phyloP scores from a whole-genome alignment of 2,329 filamentous ascomycete genomes.

The Zymoseptoria brevis region DNA sequence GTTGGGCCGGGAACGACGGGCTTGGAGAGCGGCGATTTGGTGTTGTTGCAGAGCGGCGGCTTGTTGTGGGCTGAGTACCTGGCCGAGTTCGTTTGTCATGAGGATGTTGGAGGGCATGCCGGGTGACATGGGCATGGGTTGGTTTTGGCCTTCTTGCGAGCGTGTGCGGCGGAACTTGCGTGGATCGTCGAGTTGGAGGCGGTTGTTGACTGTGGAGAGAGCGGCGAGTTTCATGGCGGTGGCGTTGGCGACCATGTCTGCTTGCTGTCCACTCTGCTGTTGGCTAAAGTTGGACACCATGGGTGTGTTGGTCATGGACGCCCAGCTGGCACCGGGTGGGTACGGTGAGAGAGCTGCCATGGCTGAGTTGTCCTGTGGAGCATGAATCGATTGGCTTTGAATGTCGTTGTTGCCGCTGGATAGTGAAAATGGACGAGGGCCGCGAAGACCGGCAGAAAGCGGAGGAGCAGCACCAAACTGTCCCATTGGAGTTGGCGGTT shows the following conservation, averaged over 20 bases:
- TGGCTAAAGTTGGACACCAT: conserved; percentile 77
- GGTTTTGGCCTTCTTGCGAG: conserved; percentile 54
- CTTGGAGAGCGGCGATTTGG: conserved; percentile 73
- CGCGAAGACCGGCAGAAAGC: conserved; percentile 67
- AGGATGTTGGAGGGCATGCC: conserved; percentile 61
- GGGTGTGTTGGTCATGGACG: conserved; percentile 95
- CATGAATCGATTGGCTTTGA: conserved; percentile 74
- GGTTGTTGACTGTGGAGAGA: conserved; percentile 94
- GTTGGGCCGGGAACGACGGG: conserved; percentile 74
- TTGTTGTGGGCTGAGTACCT: conserved; percentile 61
- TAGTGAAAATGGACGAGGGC: conserved; percentile 64
- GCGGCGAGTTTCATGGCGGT: conserved; percentile 98
- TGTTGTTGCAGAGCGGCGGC: conserved; percentile 54
- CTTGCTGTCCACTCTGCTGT: conserved; percentile 57
- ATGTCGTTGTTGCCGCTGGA: conserved; percentile 57
- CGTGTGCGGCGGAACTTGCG: conserved; percentile 89
- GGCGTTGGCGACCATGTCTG: conserved; percentile 97
- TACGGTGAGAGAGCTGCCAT: conserved; percentile 76
- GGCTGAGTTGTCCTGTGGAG: conserved; percentile 52
- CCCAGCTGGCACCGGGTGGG: conserved; percentile 84
- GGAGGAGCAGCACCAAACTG: conserved; percentile 67
- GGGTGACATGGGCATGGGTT: conserved; percentile 51
- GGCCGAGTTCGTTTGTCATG: conserved; percentile 91
- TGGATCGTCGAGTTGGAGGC: conserved; percentile 92
- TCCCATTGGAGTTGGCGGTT: conserved; percentile 69